Evolutionary conservation across 371 early-diverging fungal genomes (phyloP), one percentile per base, ranked within the genome.

Genomic region (Rhizopus arrhizus): DNA sequence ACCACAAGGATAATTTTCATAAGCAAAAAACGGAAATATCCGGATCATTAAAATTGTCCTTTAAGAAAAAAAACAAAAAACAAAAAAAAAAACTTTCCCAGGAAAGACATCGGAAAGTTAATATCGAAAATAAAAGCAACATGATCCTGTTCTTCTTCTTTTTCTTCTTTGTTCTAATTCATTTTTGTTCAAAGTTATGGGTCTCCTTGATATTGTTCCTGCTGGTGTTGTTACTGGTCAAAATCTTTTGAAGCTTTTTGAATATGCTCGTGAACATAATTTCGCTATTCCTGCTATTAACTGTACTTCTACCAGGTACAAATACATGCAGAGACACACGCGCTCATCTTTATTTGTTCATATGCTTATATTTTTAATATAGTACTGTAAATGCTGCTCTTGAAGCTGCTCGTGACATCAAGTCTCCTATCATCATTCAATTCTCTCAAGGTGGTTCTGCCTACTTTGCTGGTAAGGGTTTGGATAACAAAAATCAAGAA

Each of bases 251-350:
- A 94, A 93, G 87, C 74, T 94, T 61, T 90, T 91, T 61, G 79
- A 85, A 62, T 93, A 93, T 63, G 92, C 93, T 53, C 87, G 86
- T 63, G 84, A 90, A 69, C 80, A 94, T 68, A 73, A 81, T 41
- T 94, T 93, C 64, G 95, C 95, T 65, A 95, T 95, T 74, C 94
- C 95, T 57, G 94, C 95, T 58, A 88, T 95, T 80, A 95, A 95
- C 86, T 92, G 93, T 86, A 94, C 94, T 66, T 89, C 92, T 56
- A 90, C 94, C 47, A 92, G 78, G 78, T 74, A 77, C 2, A 52
- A 52, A 54, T 49, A 46, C 62, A 53, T 35, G 41, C 43, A 51
- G 55, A 11, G 41, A 43, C 42, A 22, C 28, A 3, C 50, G 10
- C 10, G 50, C 3, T 11, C n/a, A 43, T 42, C 43, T 55, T 55